Evolutionary conservation across 257 asterid genomes (phyloP), one percentile per base, ranked within the genome.

Genomic region (Solanum tarapatanum): DNA sequence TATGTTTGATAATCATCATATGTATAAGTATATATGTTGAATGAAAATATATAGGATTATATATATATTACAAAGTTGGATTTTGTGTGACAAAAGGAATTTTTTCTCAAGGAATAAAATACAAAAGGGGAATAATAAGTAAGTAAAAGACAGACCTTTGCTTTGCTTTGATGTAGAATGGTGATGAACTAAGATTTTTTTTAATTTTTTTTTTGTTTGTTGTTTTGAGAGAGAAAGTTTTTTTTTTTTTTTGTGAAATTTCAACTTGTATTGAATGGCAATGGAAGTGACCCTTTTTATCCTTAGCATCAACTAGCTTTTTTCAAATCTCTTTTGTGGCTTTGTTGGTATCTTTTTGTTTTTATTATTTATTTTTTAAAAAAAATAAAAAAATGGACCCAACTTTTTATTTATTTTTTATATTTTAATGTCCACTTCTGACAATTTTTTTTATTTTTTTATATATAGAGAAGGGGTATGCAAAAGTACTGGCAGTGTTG

Each of bases 401-500:
- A 32, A 32, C 33, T 32, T 73, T 32, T 74, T 8, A 7, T 17
- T 17, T 58, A 19, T 74, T 87, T 80, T 86, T 77, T 73, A 10
- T 2, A 68, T 88, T 70, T 89, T 91, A 86, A 80, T 48, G 82
- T 87, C 69, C 58, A 77, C 55, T 60, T 85, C 84, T 84, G 26
- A 33, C 86, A 84, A 45, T 4, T 13, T 45, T 45, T 45, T 13
- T 48, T 2, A 45, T 45, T 45, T 45, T 48, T 48, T 48, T 69
- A 12, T 26, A 43, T 75, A 90, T 80, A 90, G 88, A 90, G 21
- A 48, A 48, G 58, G 94, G 93, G 92, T 90, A 76, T 90, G 91
- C n/a, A 76, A 90, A 90, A 90, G 90, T 90, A 89, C 89, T 88
- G 88, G 30, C 87, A 39, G 90, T 92, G 91, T 93, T 94, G 91